Evolutionary conservation across 179 eudicot genomes (phyloP).

Genomic region (Silene noctiflora): DNA sequence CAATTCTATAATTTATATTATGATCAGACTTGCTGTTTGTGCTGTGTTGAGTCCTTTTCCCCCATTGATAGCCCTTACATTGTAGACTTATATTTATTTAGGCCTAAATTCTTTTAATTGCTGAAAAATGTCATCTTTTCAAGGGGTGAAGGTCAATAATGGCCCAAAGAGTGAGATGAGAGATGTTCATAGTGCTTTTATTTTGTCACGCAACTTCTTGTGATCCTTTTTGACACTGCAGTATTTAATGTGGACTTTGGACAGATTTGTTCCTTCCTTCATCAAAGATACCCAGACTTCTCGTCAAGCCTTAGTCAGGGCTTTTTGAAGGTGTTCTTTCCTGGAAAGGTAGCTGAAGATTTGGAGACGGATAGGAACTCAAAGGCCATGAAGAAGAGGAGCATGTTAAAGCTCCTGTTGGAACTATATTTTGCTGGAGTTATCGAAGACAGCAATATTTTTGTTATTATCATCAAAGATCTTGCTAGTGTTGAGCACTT

Average conservation of each 20-base stretch:
- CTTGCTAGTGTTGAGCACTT: conserved; percentile 77
- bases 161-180: not conserved
- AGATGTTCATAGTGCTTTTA: not conserved
- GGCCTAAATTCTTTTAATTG: not conserved
- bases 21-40: not conserved
- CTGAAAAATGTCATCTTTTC: not conserved
- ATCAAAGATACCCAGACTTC: conserved; percentile 91
- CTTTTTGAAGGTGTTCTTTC: conserved; percentile 68
- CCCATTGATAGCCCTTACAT: not conserved
- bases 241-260: conserved; percentile 14
- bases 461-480: conserved; percentile 78
- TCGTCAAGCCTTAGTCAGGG: conserved; percentile 79
- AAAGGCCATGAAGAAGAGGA: conserved; percentile 95
- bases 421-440: conserved; percentile 90
- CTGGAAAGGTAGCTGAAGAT: conserved; percentile 84
- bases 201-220: not conserved
- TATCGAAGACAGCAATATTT: conserved; percentile 69
- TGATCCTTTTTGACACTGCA: not conserved
- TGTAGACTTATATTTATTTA: not conserved
- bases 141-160: not conserved
- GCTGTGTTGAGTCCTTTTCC: not conserved
- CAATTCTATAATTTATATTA: not conserved
- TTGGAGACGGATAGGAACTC: conserved; percentile 67
- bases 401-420: conserved; percentile 84
- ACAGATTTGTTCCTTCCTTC: conserved; percentile 94